Conservation (phyloP, 2,329 filamentous ascomycete genomes). For the Anthostomella pinea region DNA sequence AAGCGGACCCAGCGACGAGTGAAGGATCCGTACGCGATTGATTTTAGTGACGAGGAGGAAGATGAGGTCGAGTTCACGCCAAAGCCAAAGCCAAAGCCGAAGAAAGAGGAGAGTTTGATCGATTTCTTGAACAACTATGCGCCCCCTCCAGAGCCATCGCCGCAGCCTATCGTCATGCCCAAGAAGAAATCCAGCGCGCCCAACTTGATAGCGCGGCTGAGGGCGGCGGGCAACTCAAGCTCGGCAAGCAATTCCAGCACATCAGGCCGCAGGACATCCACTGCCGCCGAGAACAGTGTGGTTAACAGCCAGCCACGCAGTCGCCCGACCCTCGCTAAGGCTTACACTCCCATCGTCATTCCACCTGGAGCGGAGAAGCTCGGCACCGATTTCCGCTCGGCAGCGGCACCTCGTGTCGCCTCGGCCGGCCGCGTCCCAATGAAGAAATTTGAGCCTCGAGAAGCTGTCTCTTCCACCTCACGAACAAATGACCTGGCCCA, state of each 20-base stretch:
- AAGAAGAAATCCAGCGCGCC: conserved; percentile 65
- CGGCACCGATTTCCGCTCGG: conserved; percentile 24
- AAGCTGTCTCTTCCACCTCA: conserved; percentile 42
- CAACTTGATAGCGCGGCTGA: conserved; percentile 60
- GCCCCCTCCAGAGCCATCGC: conserved; percentile 54
- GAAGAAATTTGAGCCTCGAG: conserved; percentile 58
- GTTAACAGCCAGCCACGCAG: conserved; percentile 39
- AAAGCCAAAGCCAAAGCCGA: conserved; percentile 40
- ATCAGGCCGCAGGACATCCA: conserved; percentile 24
- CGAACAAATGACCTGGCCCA: conserved; percentile 67
- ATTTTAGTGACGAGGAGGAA: conserved; percentile 69
- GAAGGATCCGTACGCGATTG: conserved; percentile 91
- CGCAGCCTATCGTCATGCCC: conserved; percentile 37
- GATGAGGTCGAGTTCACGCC: conserved; percentile 49
- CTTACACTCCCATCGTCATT: conserved; percentile 54
- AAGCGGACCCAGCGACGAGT: conserved; percentile 73
- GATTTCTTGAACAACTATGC: conserved; percentile 71
- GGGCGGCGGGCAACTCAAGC: conserved; percentile 30
- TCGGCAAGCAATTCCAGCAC: conserved; percentile 24
- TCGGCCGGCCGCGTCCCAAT: conserved; percentile 45
- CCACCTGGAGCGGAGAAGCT: conserved; percentile 45
- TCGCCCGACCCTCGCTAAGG: no score
- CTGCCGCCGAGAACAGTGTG: conserved; percentile 34
- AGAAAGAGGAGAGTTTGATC: conserved; percentile 65
- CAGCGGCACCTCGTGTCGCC: conserved; percentile 14